phyloP scores from a whole-genome alignment of 192 early-diverging fungal genomes.

The Coemansia sp. region DNA sequence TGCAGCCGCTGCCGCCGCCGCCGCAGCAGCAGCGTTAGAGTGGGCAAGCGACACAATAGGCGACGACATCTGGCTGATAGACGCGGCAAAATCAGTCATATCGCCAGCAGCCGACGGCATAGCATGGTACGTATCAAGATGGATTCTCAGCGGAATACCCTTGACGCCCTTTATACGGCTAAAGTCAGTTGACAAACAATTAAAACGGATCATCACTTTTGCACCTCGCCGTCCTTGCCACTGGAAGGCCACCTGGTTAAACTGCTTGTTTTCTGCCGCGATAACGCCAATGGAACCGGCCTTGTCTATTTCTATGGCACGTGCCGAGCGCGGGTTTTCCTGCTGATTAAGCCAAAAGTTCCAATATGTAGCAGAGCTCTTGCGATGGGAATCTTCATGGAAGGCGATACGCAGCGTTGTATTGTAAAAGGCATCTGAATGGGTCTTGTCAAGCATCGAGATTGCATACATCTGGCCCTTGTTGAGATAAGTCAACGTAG shows the following conservation, averaged over 20 bases:
- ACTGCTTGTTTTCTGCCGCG: constrained; percentile 57
- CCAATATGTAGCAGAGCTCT: constrained; percentile 66
- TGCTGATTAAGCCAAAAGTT: constrained; percentile 76
- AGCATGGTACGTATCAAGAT: constrained; percentile 41
- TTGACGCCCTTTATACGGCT: constrained; percentile 80
- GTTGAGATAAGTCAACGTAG: constrained; percentile 70
- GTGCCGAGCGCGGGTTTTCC: constrained; percentile 54
- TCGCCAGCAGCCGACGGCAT: constrained; percentile 10
- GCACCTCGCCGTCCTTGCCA: constrained; percentile 69
- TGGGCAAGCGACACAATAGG: constrained; percentile 17
- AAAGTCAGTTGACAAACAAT: constrained; percentile 78
- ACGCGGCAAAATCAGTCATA: constrained; percentile 16
- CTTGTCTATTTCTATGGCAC: constrained; percentile 68
- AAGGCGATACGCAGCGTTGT: constrained; percentile 66
- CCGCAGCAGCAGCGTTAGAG: not conserved
- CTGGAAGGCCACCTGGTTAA: constrained; percentile 70
- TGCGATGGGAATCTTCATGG: constrained; percentile 69
- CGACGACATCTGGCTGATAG: constrained; percentile 25
- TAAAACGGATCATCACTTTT: constrained; percentile 67
- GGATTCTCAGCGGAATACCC: constrained; percentile 67
- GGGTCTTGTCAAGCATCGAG: constrained; percentile 54
- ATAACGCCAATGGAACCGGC: constrained; percentile 59
- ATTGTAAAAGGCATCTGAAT: constrained; percentile 53
- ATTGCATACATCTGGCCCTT: constrained; percentile 67
- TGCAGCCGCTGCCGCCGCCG: not conserved